Percentiles rank a stretch among this genome's conserved stretches.
phyloP scores from a whole-genome alignment of 1,284 basidiomycete species.

The Irpex lacteus region DNA sequence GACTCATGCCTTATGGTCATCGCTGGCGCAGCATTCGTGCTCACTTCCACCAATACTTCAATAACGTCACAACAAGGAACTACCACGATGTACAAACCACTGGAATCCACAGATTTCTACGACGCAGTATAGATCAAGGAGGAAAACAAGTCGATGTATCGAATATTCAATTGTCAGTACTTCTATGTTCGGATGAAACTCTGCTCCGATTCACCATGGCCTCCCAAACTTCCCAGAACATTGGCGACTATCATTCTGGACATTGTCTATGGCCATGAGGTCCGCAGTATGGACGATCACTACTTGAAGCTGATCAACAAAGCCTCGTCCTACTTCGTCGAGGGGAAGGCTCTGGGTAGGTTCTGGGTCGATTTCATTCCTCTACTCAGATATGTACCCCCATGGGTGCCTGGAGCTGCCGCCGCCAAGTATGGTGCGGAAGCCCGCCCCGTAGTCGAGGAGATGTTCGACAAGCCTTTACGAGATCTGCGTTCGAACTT shows the following conservation, averaged over 20 bases:
- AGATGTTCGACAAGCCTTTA: slow-evolving; percentile 1
- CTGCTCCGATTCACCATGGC: too few species aligned
- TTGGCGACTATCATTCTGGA: slow-evolving; percentile 26
- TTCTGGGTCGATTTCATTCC: neutral
- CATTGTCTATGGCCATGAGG: slow-evolving; percentile 29
- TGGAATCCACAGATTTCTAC: neutral
- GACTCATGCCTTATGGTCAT: slow-evolving; percentile 36
- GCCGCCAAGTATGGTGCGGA: neutral
- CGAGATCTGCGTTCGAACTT: neutral
- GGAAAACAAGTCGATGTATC: neutral
- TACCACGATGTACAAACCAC: slow-evolving; percentile 9
- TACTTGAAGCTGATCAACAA: slow-evolving; percentile 21
- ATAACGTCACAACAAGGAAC: slow-evolving; percentile 9
- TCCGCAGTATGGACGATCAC: slow-evolving; percentile 17
- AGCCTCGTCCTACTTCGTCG: neutral
- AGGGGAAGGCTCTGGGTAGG: neutral
- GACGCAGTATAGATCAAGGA: neutral
- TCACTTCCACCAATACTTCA: slow-evolving; percentile 30
- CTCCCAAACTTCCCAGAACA: neutral
- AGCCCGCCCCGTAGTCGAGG: neutral
- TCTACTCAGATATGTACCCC: neutral
- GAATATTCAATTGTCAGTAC: neutral
- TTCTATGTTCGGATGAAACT: neutral
- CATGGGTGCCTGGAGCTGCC: neutral
- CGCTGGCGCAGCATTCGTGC: slow-evolving; percentile 38